Conservation (phyloP, 352 stramenopile species). For the Phytophthora quininea region DNA sequence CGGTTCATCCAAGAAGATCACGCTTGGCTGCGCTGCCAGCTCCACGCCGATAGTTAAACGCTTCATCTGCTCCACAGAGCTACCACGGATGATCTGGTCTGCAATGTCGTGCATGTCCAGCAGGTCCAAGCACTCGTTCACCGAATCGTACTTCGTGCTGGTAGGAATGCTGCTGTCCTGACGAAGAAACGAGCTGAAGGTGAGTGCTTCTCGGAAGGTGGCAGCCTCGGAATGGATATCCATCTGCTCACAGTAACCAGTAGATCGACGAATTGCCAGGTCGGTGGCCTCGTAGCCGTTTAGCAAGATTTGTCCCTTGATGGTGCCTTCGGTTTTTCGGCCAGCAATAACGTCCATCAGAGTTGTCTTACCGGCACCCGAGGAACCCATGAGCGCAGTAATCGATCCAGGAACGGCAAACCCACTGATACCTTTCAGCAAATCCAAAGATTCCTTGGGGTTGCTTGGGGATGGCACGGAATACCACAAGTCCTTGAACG, state of each 20-base stretch:
- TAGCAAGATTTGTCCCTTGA: conserved; percentile 58
- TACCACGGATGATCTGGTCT: conserved; percentile 40
- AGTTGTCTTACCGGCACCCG: conserved; percentile 79
- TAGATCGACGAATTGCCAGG: conserved; percentile 51
- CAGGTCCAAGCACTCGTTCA: conserved; percentile 36
- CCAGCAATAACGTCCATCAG: conserved; percentile 92
- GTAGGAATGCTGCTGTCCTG: conserved; percentile 29
- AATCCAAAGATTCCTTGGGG: conserved; percentile 43
- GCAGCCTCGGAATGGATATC: conserved; percentile 85
- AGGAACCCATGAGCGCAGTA: conserved; percentile 88
- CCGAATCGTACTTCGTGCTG: conserved; percentile 36
- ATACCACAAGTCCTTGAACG: conserved; percentile 47
- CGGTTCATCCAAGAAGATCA: conserved; percentile 86
- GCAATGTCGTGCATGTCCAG: conserved; percentile 33
- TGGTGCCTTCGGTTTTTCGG: conserved; percentile 61
- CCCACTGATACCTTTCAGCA: conserved; percentile 30
- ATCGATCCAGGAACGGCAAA: conserved; percentile 54
- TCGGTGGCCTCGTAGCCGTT: conserved; percentile 50
- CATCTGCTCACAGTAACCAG: conserved; percentile 80
- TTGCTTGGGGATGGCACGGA: conserved; percentile 39
- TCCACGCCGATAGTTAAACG: conserved; percentile 49
- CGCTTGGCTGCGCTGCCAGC: conserved; percentile 76
- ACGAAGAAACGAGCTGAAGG: conserved; percentile 85
- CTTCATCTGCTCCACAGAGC: conserved; percentile 54
- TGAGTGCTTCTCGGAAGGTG: conserved; percentile 87